These are phyloP conservation scores for Raphanus hybrid DNA, from an alignment of 441 rosid species.

Conservation along the genomic window DNA sequence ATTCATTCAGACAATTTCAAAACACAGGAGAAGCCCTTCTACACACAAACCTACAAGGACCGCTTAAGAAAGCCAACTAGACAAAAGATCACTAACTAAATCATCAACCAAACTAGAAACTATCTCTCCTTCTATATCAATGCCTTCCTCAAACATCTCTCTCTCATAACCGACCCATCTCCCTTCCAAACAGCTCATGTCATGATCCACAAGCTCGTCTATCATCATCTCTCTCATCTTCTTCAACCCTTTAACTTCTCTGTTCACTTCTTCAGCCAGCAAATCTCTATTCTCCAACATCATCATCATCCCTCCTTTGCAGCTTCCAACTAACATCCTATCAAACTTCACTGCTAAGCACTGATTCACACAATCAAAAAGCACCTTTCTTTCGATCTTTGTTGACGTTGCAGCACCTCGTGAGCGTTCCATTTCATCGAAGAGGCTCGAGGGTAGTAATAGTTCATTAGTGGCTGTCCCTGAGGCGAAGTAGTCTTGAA, in stretches of 20 bases:
- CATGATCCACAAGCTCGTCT: constrained; percentile 90
- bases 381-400: constrained; percentile 51
- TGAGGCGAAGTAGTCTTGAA: constrained; percentile 68
- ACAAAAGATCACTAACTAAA: constrained; percentile 56
- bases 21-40: constrained; percentile 16
- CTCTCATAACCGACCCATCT: constrained; percentile 83
- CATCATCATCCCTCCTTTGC: constrained; percentile 58
- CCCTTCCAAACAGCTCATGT: constrained; percentile 83
- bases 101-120: constrained; percentile 68
- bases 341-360: constrained; percentile 68
- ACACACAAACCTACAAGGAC: constrained; percentile 23
- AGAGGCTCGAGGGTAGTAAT: constrained; percentile 62
- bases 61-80: constrained; percentile 9
- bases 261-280: constrained; percentile 77
- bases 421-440: constrained; percentile 62
- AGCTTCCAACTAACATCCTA: constrained; percentile 49
- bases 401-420: constrained; percentile 22
- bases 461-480: constrained; percentile 44
- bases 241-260: constrained; percentile 70
- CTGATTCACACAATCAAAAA: constrained; percentile 78
- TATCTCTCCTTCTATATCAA: constrained; percentile 63
- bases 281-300: constrained; percentile 56
- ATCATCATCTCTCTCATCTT: constrained; percentile 83
- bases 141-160: constrained; percentile 66
- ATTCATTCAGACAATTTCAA: neutral